Percentiles rank a stretch among this genome's conserved stretches.
These are phyloP conservation scores for Caloboletus firmus DNA, from an alignment of 1,284 basidiomycete genomes.

Conservation along the genomic window DNA sequence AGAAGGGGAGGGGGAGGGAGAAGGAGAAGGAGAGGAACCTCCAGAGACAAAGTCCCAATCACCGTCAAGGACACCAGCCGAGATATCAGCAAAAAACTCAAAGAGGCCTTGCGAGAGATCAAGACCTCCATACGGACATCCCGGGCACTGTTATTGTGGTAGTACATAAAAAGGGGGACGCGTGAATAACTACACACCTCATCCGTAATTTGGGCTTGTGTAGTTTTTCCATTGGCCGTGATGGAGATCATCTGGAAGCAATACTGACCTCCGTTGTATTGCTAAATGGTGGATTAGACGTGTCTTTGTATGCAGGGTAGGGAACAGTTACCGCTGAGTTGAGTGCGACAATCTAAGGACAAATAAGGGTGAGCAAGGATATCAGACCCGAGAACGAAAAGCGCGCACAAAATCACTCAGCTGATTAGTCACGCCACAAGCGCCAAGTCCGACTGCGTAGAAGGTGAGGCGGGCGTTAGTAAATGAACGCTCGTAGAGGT, in stretches of 20 bases:
- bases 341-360: conserved; percentile 37
- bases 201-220: conserved; percentile 56
- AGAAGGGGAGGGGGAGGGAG: conserved; percentile 12
- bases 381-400: not conserved
- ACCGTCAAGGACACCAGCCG: conserved; percentile 44
- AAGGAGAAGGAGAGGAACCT: conserved; percentile 25
- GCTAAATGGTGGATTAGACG: conserved; percentile 32
- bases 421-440: conserved; percentile 22
- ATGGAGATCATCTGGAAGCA: conserved; percentile 62
- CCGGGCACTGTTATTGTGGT: conserved; percentile 43
- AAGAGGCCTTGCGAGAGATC: conserved; percentile 51
- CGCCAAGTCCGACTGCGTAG: conserved; percentile 32
- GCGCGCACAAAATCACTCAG: conserved; percentile 29
- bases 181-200: conserved; percentile 36
- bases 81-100: conserved; percentile 37
- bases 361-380: not conserved
- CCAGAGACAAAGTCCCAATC: conserved; percentile 41
- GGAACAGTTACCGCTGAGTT: conserved; percentile 23
- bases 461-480: conserved; percentile 29
- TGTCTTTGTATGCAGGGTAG: not conserved
- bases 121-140: conserved; percentile 43
- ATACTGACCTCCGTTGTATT: conserved; percentile 40
- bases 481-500: conserved; percentile 27
- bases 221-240: conserved; percentile 49
- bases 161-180: not conserved